Evolutionary conservation across 345 rosid genomes (phyloP).

Genomic region (Moricandia arvensis): DNA sequence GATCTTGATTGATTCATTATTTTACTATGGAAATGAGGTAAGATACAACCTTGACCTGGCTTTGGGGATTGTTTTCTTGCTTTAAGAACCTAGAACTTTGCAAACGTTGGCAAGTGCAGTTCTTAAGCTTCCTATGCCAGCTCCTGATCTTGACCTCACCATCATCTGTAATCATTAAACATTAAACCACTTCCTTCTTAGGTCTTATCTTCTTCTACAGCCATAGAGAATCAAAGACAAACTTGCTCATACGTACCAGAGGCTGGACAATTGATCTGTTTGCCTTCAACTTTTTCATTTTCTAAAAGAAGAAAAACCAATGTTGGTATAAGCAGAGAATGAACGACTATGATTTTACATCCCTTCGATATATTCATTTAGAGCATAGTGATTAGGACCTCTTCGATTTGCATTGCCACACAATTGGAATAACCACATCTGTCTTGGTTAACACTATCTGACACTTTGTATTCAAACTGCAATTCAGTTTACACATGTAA

Average conservation of each 20-base stretch:
- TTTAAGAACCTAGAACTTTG: constrained; percentile 46
- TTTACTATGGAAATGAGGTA: not conserved
- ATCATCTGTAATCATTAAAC: not conserved
- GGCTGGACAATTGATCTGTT: constrained; percentile 53
- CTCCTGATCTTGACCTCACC: constrained; percentile 70
- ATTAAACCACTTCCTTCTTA: not conserved
- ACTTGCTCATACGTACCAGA: constrained; percentile 47
- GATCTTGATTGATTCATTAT: not conserved
- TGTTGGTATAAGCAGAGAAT: too few relatives aligned
- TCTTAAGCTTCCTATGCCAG: constrained; percentile 81
- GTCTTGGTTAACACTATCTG: too few relatives aligned
- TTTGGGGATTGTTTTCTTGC: not conserved
- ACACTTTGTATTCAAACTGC: too few relatives aligned
- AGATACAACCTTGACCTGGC: constrained; percentile 11
- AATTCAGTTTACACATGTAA: too few relatives aligned
- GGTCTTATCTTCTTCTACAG: too few relatives aligned
- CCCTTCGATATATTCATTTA: too few relatives aligned
- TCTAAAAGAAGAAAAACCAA: not conserved
- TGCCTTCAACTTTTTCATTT: constrained; percentile 87
- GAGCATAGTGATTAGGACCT: too few relatives aligned
- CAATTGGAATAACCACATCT: not conserved
- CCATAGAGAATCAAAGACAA: too few relatives aligned
- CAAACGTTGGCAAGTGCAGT: constrained; percentile 62
- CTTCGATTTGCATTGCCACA: too few relatives aligned
- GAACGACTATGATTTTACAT: too few relatives aligned